Evolutionary conservation across 2,329 filamentous ascomycete species (phyloP), one percentile per base, ranked within the genome.

Genomic region (Cordyceps pruinosa): DNA sequence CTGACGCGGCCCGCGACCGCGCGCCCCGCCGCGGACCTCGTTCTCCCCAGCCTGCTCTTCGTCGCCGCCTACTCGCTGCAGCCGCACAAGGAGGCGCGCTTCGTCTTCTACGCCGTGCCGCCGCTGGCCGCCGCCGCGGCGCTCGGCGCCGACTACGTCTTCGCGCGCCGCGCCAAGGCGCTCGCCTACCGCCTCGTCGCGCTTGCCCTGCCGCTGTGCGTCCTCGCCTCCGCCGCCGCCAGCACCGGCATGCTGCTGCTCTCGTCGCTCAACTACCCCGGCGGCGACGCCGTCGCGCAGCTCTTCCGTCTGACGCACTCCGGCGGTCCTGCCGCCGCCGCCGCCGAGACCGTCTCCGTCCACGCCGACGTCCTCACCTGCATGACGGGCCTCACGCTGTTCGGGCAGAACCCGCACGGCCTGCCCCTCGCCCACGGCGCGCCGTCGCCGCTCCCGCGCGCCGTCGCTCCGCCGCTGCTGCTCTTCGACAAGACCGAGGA

Each of bases 41-140:
- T 89, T 4, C 64, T 86, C 2, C 91, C 94, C 0, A 80, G 82
- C 10, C 62, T 95, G 2, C 70, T 81, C 30, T 99, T 92, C 70
- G 78, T 95, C 21, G 80, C 80, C 5, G 71, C 95, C 44, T 97
- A 96, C 76, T 96, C 90, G 61, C 65, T 90, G 51, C 88, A 96
- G 60, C 92, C 93, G 0, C 94, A 99, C 75, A 99, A 99, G 70
- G 94, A 99, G 74, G 88, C 91, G 69, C 88, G 94, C 19, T 99
- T 99, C 76, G 86, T 99, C 64, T 85, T 97, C 65, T 97, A 97
- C 73, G 80, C 84, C 53, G 79, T 96, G 25, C 94, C 94, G 0
- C 79, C 87, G 0, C 75, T 97, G 30, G 96, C 92, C 0, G 87
- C 87, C 12, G 82, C 86, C 3, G 87, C 90, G 0, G 86, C 90